Evolutionary conservation across 148 eudicot genomes (phyloP).

Genomic region (Rhododendron ferrugineum): DNA sequence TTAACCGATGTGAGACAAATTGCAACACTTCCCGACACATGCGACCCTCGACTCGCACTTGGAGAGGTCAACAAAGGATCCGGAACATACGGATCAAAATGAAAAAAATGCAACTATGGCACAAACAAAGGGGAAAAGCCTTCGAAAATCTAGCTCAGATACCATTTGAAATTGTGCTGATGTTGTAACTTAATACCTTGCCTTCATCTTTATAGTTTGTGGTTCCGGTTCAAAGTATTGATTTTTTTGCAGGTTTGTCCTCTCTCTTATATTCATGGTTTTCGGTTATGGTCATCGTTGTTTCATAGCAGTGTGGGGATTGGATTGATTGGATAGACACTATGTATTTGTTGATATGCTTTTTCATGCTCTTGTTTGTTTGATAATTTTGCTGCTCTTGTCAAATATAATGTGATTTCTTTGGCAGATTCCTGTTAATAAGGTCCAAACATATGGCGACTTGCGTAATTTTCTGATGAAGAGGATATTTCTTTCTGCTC

Average conservation of each 20-base stretch:
- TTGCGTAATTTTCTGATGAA: conserved; percentile 93
- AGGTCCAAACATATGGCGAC: conserved; percentile 78
- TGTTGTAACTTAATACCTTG: background rate
- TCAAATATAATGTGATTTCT: background rate
- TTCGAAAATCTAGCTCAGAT: background rate
- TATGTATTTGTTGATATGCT: background rate
- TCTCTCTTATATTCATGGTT: background rate
- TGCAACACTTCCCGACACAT: too few species aligned
- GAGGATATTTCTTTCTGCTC: conserved; percentile 95
- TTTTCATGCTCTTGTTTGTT: background rate
- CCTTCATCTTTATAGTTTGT: background rate
- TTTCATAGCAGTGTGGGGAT: background rate
- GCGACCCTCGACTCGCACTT: too few species aligned
- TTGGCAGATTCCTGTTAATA: conserved; percentile 87
- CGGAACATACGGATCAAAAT: too few species aligned
- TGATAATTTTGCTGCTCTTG: background rate
- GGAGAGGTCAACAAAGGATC: too few species aligned
- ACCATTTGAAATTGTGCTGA: background rate
- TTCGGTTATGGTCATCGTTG: background rate
- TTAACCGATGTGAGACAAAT: too few species aligned
- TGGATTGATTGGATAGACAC: background rate
- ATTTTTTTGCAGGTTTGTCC: background rate
- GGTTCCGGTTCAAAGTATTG: background rate
- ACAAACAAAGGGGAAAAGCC: too few species aligned
- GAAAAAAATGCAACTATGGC: too few species aligned